Conservation (phyloP, 495 filamentous ascomycete species). For the Penicillium simplicissimum region DNA sequence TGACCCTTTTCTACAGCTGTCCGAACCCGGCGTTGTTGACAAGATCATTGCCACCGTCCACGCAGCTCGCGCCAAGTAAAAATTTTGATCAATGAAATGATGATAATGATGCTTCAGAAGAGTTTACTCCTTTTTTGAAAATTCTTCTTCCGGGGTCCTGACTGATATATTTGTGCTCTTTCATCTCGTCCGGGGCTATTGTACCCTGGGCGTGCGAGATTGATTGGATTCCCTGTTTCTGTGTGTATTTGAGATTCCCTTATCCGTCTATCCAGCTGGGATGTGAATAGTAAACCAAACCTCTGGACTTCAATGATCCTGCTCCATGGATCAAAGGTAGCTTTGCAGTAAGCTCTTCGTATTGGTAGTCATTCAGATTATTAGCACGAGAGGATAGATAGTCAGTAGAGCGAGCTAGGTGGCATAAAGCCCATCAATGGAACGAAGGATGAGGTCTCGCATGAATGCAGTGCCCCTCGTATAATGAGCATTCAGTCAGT, state of each 20-base stretch:
- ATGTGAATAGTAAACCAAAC: conserved; percentile 21
- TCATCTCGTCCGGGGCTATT: not conserved
- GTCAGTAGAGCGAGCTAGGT: not conserved
- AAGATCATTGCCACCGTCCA: conserved; percentile 86
- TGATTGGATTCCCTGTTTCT: conserved; percentile 11
- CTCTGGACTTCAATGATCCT: conserved; percentile 2
- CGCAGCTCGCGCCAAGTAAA: conserved; percentile 54
- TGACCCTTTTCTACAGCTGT: conserved; percentile 62
- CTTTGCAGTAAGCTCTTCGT: not conserved
- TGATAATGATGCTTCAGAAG: conserved; percentile 28
- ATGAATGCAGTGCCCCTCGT: not conserved
- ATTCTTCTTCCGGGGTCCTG: conserved; percentile 5
- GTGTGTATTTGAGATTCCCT: conserved; percentile 34
- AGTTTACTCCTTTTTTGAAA: conserved; percentile 12
- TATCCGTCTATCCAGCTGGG: conserved; percentile 16
- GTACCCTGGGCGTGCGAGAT: conserved; percentile 1
- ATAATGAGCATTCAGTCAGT: not conserved
- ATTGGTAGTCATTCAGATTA: not conserved
- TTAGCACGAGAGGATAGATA: not conserved
- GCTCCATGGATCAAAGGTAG: not conserved
- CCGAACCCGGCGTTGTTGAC: conserved; percentile 84
- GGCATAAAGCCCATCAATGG: not conserved
- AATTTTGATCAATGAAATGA: conserved; percentile 22
- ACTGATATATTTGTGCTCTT: not conserved
- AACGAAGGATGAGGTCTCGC: not conserved